Conservation (phyloP, 495 filamentous ascomycete genomes). For the Podospora bellae-mahoneyi region DNA sequence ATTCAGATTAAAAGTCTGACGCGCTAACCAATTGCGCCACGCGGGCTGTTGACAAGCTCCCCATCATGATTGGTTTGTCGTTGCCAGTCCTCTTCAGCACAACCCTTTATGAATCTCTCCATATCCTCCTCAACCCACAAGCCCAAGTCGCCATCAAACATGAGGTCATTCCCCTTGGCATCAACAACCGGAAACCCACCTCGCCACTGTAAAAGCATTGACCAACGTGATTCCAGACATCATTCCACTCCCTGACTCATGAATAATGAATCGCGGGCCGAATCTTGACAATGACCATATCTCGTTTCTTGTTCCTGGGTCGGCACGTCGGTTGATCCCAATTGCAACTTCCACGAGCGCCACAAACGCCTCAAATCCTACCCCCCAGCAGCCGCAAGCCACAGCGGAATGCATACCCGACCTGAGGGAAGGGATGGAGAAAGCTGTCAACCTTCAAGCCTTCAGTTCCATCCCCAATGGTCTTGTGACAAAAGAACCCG, state of each 20-base stretch:
- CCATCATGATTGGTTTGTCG: background rate
- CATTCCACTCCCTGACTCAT: background rate
- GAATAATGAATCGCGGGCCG: no score
- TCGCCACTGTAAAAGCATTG: no score
- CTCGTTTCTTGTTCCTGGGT: background rate
- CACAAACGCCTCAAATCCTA: background rate
- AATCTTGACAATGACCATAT: background rate
- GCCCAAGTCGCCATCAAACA: background rate
- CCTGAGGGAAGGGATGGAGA: no score
- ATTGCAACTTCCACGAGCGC: background rate
- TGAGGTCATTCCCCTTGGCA: background rate
- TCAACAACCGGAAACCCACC: background rate
- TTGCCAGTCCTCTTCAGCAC: background rate
- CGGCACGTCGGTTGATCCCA: background rate
- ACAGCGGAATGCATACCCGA: background rate
- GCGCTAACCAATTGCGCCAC: slow-evolving; percentile 8
- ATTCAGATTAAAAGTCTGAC: slow-evolving; percentile 9
- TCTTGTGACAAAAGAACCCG: no score
- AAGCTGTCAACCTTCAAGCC: no score
- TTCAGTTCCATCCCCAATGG: no score
- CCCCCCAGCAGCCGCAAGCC: background rate
- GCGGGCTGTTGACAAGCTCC: background rate
- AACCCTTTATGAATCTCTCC: background rate
- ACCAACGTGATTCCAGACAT: background rate
- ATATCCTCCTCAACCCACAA: background rate